Base-by-base conservation (phyloP, 139 green algal genomes). In the Chlorokybus atmophyticus region DNA sequence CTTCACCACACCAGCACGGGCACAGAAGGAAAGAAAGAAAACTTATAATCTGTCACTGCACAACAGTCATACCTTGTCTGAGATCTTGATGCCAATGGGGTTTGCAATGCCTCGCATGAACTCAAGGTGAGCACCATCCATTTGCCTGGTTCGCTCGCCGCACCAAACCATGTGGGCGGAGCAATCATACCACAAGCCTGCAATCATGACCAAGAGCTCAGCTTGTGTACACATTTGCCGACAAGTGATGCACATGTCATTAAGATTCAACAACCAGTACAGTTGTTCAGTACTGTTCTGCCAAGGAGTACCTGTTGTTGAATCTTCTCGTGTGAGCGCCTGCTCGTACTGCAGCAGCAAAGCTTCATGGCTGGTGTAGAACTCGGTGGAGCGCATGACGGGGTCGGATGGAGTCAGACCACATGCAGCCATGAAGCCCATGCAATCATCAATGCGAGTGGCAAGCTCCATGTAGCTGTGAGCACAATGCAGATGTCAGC, bases 81-180 rank as follows among this genome's bases (percentile, higher is more conserved):
- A 6, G 17, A 69, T 53, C 75, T 94, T 94, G 59, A 96, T 83
- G 39, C 89, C 89, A 29, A 97, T 82, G 49, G 89, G 89, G 77
- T 97, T 96, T 57, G 71, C 75, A 21, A 99, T 77, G 64, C 92
- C 92, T 29, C 85, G 75, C 70, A 98, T 62, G 76, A 87, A 98
- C 74, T 97, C 92, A 26, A 99, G 69, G 75, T 99, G 92, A 2
- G 89, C 86, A 50, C 82, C 80, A 75, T 99, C 91, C 49, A 96
- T 82, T 79, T 99, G 89, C 8, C 92, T 77, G 1, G 92, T 99
- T 59, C 92, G 82, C 83, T 99, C 91, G 10, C 91, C 91, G 61
- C 81, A 88, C 91, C 91, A 99, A 65, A 99, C 68, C 67, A 95
- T 93, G 82, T 99, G 91, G 4, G 88, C 87, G 32, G 72, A 87